Evolutionary conservation across 257 asterid species (phyloP).

Genomic region (Primulina tabacum): DNA sequence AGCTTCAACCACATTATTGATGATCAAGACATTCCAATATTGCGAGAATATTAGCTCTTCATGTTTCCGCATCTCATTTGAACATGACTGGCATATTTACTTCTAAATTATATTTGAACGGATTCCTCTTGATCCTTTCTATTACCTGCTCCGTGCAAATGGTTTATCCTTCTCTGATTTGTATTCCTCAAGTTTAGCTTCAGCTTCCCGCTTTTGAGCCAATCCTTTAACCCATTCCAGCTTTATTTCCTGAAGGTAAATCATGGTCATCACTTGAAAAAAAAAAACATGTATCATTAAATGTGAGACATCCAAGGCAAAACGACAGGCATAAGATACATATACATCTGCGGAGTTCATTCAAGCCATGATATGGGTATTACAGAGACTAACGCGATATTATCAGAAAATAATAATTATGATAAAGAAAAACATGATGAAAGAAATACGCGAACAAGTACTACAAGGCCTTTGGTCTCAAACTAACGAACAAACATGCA

Average conservation of each 20-base stretch:
- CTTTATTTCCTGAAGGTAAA: slow-evolving; percentile 65
- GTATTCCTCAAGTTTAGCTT: slow-evolving; percentile 62
- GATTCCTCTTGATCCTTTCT: slow-evolving; percentile 1
- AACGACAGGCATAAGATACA: neutral
- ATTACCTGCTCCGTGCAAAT: slow-evolving; percentile 84
- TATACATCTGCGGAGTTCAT: slow-evolving; percentile 5
- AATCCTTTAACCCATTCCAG: slow-evolving; percentile 94
- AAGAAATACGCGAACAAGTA: neutral
- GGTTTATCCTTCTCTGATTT: slow-evolving; percentile 92
- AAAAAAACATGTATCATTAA: neutral
- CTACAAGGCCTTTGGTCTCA: neutral
- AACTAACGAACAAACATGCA: neutral
- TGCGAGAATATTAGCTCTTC: neutral
- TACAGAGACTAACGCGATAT: neutral
- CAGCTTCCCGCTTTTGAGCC: slow-evolving; percentile 92
- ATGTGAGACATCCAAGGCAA: slow-evolving; percentile 4
- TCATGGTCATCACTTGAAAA: slow-evolving; percentile 9
- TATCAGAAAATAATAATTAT: neutral
- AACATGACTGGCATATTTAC: neutral
- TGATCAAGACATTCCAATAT: slow-evolving; percentile 9
- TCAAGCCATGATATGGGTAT: neutral
- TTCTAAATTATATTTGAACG: slow-evolving; percentile 5
- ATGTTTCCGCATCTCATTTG: slow-evolving; percentile 7
- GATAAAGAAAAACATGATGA: neutral
- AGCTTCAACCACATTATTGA: slow-evolving; percentile 18